A percentile compares a stretch with the other conserved stretches of the same genome.
These are phyloP conservation scores for Phytophthora lateralis DNA, from an alignment of 352 stramenopile species.

Conservation along the genomic window DNA sequence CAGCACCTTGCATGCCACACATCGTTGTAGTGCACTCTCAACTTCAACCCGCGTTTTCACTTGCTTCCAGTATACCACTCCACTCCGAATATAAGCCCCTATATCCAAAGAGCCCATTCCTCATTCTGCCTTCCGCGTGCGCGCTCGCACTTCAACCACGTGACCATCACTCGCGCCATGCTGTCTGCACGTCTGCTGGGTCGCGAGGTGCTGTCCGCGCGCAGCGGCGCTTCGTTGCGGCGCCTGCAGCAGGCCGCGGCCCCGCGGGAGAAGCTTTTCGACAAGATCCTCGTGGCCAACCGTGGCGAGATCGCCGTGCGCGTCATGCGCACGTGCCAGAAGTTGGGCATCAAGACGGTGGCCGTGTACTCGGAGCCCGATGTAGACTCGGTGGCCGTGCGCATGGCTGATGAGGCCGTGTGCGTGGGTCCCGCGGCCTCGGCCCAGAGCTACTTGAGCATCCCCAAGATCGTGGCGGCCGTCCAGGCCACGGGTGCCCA, in stretches of 20 bases:
- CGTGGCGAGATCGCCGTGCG: slow-evolving; percentile 94
- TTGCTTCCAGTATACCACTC: slow-evolving; percentile 13
- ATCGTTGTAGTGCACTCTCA: no score
- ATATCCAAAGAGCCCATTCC: neutral
- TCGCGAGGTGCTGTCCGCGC: slow-evolving; percentile 6
- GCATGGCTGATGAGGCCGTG: slow-evolving; percentile 84
- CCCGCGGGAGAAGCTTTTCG: slow-evolving; percentile 71
- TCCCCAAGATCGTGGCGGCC: slow-evolving; percentile 89
- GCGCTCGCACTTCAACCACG: slow-evolving; percentile 21
- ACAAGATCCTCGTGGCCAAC: slow-evolving; percentile 94
- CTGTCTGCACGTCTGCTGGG: slow-evolving; percentile 31
- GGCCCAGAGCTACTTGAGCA: slow-evolving; percentile 91
- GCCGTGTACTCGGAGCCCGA: slow-evolving; percentile 95
- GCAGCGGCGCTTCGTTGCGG: neutral
- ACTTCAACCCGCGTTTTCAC: neutral
- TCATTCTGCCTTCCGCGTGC: neutral
- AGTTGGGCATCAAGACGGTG: slow-evolving; percentile 93
- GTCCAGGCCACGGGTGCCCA: slow-evolving; percentile 90
- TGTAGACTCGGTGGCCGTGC: slow-evolving; percentile 81
- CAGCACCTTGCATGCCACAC: no score
- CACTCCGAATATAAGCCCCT: slow-evolving; percentile 1
- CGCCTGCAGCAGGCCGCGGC: slow-evolving; percentile 9
- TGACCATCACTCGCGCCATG: slow-evolving; percentile 35
- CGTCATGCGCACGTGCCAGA: slow-evolving; percentile 90
- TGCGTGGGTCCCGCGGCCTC: slow-evolving; percentile 78